Evolutionary conservation across 1,284 basidiomycete species (phyloP).

Genomic region (Heterobasidion occidentale): DNA sequence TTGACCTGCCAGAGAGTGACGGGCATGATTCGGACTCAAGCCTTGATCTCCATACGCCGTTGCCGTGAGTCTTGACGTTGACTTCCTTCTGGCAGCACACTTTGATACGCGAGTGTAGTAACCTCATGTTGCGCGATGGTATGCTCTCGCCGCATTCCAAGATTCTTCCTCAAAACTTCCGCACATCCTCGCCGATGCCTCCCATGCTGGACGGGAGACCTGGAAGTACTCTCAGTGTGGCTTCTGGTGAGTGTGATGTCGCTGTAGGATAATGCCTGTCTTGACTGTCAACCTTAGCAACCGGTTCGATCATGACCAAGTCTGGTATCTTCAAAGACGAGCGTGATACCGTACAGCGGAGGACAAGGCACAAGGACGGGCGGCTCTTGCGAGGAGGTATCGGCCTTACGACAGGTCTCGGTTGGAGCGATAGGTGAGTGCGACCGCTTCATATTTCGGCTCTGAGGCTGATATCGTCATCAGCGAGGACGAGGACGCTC

Average conservation of each 20-base stretch:
- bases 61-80: slow-evolving; percentile 48
- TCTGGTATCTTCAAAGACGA: slow-evolving; percentile 53
- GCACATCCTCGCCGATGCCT: slow-evolving; percentile 17
- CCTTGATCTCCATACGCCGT: slow-evolving; percentile 67
- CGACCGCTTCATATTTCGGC: slow-evolving; percentile 3
- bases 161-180: slow-evolving; percentile 35
- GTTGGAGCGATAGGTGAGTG: slow-evolving; percentile 75
- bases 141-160: slow-evolving; percentile 70
- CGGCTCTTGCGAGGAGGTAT: slow-evolving; percentile 59
- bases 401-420: slow-evolving; percentile 72
- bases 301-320: slow-evolving; percentile 30
- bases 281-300: not conserved
- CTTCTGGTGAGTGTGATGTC: slow-evolving; percentile 25
- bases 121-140: slow-evolving; percentile 68
- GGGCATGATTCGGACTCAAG: slow-evolving; percentile 50
- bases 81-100: not conserved
- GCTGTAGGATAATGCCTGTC: not conserved
- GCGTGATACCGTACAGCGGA: slow-evolving; percentile 54
- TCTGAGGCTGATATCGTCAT: not conserved
- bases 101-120: slow-evolving; percentile 27
- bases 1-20: slow-evolving; percentile 32
- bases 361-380: slow-evolving; percentile 66
- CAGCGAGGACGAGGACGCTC: slow-evolving; percentile 77
- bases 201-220: slow-evolving; percentile 19
- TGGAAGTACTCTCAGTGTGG: slow-evolving; percentile 29